These are phyloP conservation scores for Trichosporon coremiiforme DNA, from an alignment of 1,284 basidiomycete genomes.

Conservation along the genomic window DNA sequence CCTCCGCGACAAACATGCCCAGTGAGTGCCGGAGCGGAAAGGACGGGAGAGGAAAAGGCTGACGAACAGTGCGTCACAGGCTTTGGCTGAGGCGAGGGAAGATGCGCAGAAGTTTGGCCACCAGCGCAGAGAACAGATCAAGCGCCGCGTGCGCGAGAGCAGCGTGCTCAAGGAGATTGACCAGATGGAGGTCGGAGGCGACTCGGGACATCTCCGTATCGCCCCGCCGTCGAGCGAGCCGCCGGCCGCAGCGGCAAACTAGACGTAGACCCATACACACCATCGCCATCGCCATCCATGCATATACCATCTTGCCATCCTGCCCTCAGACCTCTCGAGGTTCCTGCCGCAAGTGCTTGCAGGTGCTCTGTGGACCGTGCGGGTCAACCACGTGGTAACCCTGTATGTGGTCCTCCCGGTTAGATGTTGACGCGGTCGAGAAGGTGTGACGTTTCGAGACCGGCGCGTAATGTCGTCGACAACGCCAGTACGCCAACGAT, in stretches of 20 bases:
- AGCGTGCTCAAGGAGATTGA: constrained; percentile 49
- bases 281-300: background rate
- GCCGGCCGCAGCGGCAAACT: background rate
- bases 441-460: background rate
- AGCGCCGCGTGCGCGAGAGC: constrained; percentile 46
- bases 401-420: background rate
- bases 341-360: no score
- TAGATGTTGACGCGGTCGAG: background rate
- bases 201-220: background rate
- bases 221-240: background rate
- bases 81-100: constrained; percentile 48
- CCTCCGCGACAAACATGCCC: constrained; percentile 43
- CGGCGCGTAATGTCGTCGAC: background rate
- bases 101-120: constrained; percentile 51
- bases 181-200: constrained; percentile 39
- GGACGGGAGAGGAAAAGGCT: background rate
- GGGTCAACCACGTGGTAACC: background rate
- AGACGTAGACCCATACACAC: background rate
- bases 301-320: background rate
- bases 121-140: constrained; percentile 51
- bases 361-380: background rate
- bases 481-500: constrained; percentile 28
- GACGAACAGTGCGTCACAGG: constrained; percentile 48
- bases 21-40: constrained; percentile 38
- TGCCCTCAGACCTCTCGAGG: no score